Conservation (phyloP, 768 basidiomycete genomes). For the Chalciporus piperatus region DNA sequence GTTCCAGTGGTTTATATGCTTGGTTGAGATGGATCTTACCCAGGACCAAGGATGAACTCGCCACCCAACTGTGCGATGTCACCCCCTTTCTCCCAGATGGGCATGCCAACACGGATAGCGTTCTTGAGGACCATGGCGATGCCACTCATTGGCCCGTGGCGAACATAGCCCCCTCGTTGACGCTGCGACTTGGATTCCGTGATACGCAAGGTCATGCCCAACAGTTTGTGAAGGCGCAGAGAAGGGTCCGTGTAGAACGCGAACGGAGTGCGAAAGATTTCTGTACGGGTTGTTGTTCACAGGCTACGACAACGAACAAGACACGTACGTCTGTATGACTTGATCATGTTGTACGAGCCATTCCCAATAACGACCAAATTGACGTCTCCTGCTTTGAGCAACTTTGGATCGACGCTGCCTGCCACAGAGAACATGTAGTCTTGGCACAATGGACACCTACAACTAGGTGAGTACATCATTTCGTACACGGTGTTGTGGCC, state of each 20-base stretch:
- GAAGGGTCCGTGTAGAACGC: conserved; percentile 79
- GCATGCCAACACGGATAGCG: conserved; percentile 73
- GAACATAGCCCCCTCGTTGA: conserved; percentile 58
- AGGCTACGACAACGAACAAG: not conserved
- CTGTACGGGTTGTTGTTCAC: conserved; percentile 23
- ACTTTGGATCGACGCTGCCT: conserved; percentile 44
- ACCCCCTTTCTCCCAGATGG: conserved; percentile 77
- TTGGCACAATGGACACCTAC: conserved; percentile 76
- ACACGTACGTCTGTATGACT: conserved; percentile 62
- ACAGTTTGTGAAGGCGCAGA: conserved; percentile 59
- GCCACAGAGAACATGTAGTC: conserved; percentile 79
- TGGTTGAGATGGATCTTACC: conserved; percentile 43
- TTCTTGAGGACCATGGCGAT: conserved; percentile 73
- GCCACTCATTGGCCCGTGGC: conserved; percentile 62
- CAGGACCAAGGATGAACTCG: conserved; percentile 77
- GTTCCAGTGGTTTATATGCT: not conserved
- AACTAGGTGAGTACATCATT: conserved; percentile 1
- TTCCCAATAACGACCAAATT: conserved; percentile 75
- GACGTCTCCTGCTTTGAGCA: conserved; percentile 48
- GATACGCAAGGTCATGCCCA: conserved; percentile 69
- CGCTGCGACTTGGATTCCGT: conserved; percentile 40
- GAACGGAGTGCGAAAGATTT: conserved; percentile 72
- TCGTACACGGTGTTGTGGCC: conserved; percentile 10
- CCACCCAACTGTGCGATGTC: conserved; percentile 81
- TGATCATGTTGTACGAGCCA: conserved; percentile 73